Conservation (phyloP, 1,284 basidiomycete genomes). For the Moniliella sp. region DNA sequence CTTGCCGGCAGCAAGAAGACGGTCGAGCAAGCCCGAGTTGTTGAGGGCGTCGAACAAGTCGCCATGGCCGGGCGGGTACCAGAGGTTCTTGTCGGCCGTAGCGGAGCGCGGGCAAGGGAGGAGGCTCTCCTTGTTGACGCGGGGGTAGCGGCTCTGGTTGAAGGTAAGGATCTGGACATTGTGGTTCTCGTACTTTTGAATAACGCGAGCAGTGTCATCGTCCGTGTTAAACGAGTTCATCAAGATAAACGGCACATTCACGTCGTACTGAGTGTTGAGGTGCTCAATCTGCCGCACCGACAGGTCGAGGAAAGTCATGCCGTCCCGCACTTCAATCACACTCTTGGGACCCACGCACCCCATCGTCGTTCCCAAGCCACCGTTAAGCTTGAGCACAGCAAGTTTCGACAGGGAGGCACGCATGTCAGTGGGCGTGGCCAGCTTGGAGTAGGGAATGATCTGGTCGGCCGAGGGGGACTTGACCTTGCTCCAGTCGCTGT, state of each 20-base stretch:
- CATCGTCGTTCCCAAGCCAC: conserved; percentile 93
- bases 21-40: conserved; percentile 88
- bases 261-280: conserved; percentile 43
- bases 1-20: conserved; percentile 80
- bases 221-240: conserved; percentile 99
- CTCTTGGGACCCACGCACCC: conserved; percentile 49
- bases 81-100: conserved; percentile 76
- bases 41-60: conserved; percentile 78
- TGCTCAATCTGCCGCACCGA: conserved; percentile 89
- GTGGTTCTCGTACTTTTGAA: conserved; percentile 90
- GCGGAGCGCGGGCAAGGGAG: conserved; percentile 69
- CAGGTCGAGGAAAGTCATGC: conserved; percentile 97
- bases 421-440: conserved; percentile 36
- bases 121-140: conserved; percentile 82
- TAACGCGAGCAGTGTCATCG: conserved; percentile 44
- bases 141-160: conserved; percentile 95
- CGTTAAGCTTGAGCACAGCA: conserved; percentile 96
- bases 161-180: conserved; percentile 42
- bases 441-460: conserved; percentile 65
- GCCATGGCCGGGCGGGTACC: conserved; percentile 90
- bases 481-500: conserved; percentile 88
- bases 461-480: conserved; percentile 78
- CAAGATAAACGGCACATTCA: conserved; percentile 83
- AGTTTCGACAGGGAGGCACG: conserved; percentile 39
- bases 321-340: conserved; percentile 43